A percentile compares a stretch with the other conserved stretches of the same genome.
These are phyloP conservation scores for Trapa bicornis DNA, from an alignment of 345 rosid species.

Conservation along the genomic window DNA sequence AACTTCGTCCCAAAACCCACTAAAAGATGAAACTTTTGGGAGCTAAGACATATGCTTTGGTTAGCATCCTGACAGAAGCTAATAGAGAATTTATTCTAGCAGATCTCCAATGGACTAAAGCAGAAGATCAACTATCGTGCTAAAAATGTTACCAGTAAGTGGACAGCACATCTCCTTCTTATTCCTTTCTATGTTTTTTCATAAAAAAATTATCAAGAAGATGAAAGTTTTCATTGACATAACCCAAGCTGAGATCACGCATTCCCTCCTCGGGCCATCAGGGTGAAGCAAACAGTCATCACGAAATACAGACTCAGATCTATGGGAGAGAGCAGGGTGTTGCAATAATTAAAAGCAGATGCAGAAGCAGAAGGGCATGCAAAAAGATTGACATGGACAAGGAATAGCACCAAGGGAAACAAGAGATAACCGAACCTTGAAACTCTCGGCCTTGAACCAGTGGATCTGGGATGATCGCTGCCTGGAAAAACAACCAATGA, in stretches of 20 bases:
- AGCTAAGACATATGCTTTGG: neutral
- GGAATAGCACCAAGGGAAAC: no score
- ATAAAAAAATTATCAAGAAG: neutral
- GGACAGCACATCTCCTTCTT: no score
- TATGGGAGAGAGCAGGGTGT: neutral
- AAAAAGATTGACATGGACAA: neutral
- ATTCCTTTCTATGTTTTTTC: no score
- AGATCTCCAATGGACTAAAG: neutral
- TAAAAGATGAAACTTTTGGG: neutral
- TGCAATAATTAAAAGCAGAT: neutral
- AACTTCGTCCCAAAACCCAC: neutral
- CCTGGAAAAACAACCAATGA: no score
- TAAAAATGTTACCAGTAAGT: no score
- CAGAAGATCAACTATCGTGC: neutral
- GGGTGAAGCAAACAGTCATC: neutral
- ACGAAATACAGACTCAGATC: neutral
- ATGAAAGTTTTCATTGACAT: neutral
- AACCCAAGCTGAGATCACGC: neutral
- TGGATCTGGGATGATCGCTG: no score
- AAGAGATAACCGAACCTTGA: no score
- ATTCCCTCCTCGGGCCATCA: neutral
- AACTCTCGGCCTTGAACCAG: no score
- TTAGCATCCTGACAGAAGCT: neutral
- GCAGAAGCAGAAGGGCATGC: neutral
- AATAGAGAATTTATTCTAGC: neutral